Evolutionary conservation across 805 yeast species (phyloP).

Genomic region (Torulaspora indica): DNA sequence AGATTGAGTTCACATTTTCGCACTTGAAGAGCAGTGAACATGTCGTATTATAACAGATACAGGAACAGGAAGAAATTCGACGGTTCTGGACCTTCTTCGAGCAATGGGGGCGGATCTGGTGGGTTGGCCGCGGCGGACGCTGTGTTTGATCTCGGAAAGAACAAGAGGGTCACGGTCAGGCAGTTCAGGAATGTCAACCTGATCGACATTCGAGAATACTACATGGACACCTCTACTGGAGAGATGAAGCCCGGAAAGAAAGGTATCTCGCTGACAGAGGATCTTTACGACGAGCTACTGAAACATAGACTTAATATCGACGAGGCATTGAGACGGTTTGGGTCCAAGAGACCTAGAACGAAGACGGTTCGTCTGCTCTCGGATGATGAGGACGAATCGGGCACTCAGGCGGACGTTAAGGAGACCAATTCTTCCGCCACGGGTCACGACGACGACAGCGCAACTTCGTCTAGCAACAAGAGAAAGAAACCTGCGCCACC

Average conservation of each 20-base stretch:
- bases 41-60: constrained; percentile 34
- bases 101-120: constrained; percentile 6
- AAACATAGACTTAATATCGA: constrained; percentile 37
- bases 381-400: constrained; percentile 29
- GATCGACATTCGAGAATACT: constrained; percentile 83
- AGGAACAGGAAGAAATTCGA: constrained; percentile 25
- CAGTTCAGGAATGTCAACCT: constrained; percentile 61
- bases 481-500: constrained; percentile 34
- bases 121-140: constrained; percentile 28
- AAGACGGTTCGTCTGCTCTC: constrained; percentile 30
- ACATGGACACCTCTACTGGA: constrained; percentile 51
- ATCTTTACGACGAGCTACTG: constrained; percentile 35
- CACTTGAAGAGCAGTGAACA: constrained; percentile 5
- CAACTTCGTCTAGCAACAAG: constrained; percentile 10
- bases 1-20: not conserved
- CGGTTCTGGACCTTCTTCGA: constrained; percentile 8
- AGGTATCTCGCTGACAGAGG: constrained; percentile 41
- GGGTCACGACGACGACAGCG: constrained; percentile 6
- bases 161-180: constrained; percentile 69
- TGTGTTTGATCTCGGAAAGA: constrained; percentile 46
- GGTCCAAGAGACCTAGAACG: constrained; percentile 35
- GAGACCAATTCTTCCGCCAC: constrained; percentile 13
- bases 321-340: constrained; percentile 36
- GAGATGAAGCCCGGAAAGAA: constrained; percentile 78
- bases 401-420: constrained; percentile 7